Evolutionary conservation across 2,329 filamentous ascomycete species (phyloP).

Genomic region (Acephala macrosclerotiorum): DNA sequence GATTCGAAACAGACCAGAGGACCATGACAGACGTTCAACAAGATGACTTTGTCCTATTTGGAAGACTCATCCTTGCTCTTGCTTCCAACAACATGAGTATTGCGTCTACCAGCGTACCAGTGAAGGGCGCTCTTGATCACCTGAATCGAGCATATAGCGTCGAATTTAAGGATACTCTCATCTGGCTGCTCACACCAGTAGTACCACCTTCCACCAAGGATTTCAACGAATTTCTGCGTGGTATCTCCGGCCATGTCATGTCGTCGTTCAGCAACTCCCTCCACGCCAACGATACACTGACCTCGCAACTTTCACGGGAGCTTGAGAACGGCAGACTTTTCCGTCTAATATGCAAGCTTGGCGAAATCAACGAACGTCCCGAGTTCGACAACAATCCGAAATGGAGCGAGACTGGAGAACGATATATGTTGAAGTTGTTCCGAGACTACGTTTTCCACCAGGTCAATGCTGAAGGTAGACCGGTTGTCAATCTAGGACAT

Average conservation of each 20-base stretch:
- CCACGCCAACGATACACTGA: constrained; percentile 80
- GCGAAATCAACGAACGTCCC: constrained; percentile 86
- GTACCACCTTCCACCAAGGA: constrained; percentile 67
- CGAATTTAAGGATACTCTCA: constrained; percentile 79
- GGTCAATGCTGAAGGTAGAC: constrained; percentile 83
- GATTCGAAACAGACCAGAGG: constrained; percentile 75
- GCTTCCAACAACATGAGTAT: constrained; percentile 70
- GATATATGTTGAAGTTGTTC: constrained; percentile 93
- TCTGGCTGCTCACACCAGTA: constrained; percentile 79
- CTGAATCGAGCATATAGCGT: constrained; percentile 76
- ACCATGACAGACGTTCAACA: constrained; percentile 80
- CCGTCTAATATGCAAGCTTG: constrained; percentile 82
- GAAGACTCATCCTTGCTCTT: constrained; percentile 82
- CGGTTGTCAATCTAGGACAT: constrained; percentile 86
- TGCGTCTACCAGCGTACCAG: constrained; percentile 47
- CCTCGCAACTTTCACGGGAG: constrained; percentile 76
- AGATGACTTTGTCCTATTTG: constrained; percentile 86
- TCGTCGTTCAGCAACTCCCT: constrained; percentile 78
- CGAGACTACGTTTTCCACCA: constrained; percentile 98
- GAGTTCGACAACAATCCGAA: constrained; percentile 79
- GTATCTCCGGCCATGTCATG: constrained; percentile 80
- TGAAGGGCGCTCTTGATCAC: constrained; percentile 78
- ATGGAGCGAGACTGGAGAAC: constrained; percentile 93
- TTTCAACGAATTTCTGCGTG: constrained; percentile 80
- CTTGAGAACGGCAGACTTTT: constrained; percentile 89